Evolutionary conservation across 805 yeast species (phyloP), one percentile per base, ranked within the genome.

Genomic region (Dipodascus geniculatus): DNA sequence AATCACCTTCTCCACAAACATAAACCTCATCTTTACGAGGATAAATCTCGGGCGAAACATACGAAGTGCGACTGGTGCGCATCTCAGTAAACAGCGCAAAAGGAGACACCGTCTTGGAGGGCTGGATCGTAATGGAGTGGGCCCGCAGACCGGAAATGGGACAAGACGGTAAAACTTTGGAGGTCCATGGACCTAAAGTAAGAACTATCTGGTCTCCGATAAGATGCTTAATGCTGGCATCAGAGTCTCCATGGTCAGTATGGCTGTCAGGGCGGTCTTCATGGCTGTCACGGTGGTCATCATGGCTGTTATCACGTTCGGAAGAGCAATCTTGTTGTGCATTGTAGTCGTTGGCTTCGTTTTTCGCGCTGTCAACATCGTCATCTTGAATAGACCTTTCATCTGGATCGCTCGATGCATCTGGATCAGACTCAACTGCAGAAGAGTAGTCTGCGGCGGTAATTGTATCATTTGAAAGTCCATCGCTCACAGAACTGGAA

Each of bases 111-210:
- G 81, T 84, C 53, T 77, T 74, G 54, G 82, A 78, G 2, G 98
- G 97, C 48, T 87, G 80, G 53, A 93, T 79, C 0, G 96, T 89
- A 64, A 91, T 90, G 23, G 96, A 87, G 70, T 93, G 98, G 1
- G 98, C 98, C 60, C 97, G 77, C 58, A 91, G 73, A 3, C 97
- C 97, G 1, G 91, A 83, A 11, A 91, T 89, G 24, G 98, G 99
- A 65, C 98, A 90, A 60, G 85, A 89, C 1, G 96, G 95, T 55
- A 91, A 70, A 48, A 91, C 79, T 63, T 83, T 84, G 1, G 96
- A 84, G 1, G 97, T 89, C 99, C 99, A 91, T 11, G 99, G 99
- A 0, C 99, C 99, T 60, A 87, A 86, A 0, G 95, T 74, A 61
- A 93, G 73, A 9, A 91, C 82, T n/a, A 88, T 81, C 61, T 86